Conservation (phyloP, 495 filamentous ascomycete genomes). For the Penicillium cosmopolitanum region DNA sequence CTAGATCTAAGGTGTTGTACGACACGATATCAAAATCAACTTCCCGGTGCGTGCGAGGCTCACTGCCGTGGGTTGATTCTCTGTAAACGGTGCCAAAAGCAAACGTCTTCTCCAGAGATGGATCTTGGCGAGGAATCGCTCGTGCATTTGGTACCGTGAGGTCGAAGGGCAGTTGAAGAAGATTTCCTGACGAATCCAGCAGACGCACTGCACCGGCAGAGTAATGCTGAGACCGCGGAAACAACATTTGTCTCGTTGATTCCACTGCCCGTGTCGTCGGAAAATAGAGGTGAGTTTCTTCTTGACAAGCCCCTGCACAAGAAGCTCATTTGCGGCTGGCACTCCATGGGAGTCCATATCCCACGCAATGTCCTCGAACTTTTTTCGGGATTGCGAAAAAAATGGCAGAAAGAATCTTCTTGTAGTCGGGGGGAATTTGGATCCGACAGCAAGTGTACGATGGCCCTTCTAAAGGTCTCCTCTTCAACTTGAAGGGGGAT, state of each 20-base stretch:
- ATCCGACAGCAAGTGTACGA: constrained; percentile 75
- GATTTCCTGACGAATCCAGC: constrained; percentile 78
- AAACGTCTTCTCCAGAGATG: constrained; percentile 74
- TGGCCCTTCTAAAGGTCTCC: constrained; percentile 80
- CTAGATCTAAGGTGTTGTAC: constrained; percentile 75
- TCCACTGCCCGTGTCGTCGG: constrained; percentile 92
- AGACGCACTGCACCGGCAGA: constrained; percentile 71
- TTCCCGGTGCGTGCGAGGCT: constrained; percentile 82
- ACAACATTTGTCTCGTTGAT: constrained; percentile 68
- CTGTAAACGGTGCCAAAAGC: constrained; percentile 90
- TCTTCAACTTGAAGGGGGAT: constrained; percentile 91
- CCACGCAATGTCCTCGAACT: constrained; percentile 85
- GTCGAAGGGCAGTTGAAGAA: constrained; percentile 90
- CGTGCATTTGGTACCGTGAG: constrained; percentile 88
- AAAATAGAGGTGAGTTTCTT: constrained; percentile 79
- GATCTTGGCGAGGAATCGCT: constrained; percentile 72
- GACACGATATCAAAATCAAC: constrained; percentile 96
- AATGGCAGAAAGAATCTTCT: constrained; percentile 81
- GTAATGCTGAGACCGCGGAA: constrained; percentile 83
- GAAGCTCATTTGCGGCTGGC: constrained; percentile 63
- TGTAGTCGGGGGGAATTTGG: constrained; percentile 85
- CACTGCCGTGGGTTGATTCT: constrained; percentile 72
- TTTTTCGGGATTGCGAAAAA: constrained; percentile 78
- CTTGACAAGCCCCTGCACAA: constrained; percentile 75
- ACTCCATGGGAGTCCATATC: constrained; percentile 65